Conservation (phyloP, 805 yeast genomes). For the Wickerhamomyces alni region DNA sequence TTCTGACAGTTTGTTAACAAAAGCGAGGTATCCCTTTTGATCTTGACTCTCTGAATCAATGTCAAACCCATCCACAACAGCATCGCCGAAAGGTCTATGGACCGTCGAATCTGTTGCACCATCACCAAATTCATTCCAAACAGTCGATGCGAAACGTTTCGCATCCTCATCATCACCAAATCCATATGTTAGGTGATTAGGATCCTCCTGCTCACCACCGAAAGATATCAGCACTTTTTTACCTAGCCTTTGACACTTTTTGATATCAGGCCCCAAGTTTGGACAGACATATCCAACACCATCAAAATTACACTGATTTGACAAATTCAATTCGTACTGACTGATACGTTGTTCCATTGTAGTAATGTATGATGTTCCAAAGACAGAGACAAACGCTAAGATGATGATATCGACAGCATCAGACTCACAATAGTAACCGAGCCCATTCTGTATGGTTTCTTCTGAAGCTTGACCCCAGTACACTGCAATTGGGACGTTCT, state of each 20-base stretch:
- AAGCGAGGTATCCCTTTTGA: slow-evolving; percentile 59
- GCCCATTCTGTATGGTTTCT: slow-evolving; percentile 30
- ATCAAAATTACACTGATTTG: slow-evolving; percentile 38
- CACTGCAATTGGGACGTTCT: slow-evolving; percentile 37
- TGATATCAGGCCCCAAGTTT: slow-evolving; percentile 62
- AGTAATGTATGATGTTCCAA: slow-evolving; percentile 10
- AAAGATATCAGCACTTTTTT: slow-evolving; percentile 72
- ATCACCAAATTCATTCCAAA: slow-evolving; percentile 59
- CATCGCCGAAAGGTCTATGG: slow-evolving; percentile 61
- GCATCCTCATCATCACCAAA: slow-evolving; percentile 78
- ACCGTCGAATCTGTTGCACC: slow-evolving; percentile 30
- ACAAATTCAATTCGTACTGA: slow-evolving; percentile 43
- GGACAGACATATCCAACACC: slow-evolving; percentile 36
- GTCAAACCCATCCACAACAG: slow-evolving; percentile 87
- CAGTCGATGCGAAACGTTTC: slow-evolving; percentile 44
- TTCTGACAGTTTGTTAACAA: slow-evolving; percentile 43
- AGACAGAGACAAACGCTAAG: slow-evolving; percentile 47
- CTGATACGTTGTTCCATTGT: slow-evolving; percentile 2
- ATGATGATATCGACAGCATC: slow-evolving; percentile 67
- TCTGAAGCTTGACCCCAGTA: slow-evolving; percentile 76
- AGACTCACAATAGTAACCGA: slow-evolving; percentile 54
- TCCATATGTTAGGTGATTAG: slow-evolving; percentile 46
- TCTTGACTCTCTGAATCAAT: slow-evolving; percentile 74
- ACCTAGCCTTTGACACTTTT: slow-evolving; percentile 72
- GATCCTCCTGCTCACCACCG: slow-evolving; percentile 63